Base-by-base conservation (phyloP, 2,329 filamentous ascomycete species). In the Apiospora sp. region DNA sequence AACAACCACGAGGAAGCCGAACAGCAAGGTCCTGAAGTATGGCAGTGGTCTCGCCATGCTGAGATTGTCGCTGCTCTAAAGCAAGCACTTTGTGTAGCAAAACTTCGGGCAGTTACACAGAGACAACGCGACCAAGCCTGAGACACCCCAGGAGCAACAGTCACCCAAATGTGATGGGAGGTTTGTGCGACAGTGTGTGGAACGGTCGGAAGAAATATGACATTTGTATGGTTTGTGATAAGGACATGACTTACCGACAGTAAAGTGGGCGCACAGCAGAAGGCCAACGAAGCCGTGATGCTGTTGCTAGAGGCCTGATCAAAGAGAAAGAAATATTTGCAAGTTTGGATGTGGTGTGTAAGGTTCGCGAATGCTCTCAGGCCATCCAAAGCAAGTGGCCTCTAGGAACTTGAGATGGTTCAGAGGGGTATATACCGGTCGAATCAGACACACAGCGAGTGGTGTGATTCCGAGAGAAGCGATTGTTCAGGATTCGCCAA, bases 191-290 rank as follows among this genome's bases (percentile, higher is more conserved):
- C 34, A 41, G 19, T 64, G 19, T 64, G 34, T 64, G 58, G 58
- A 41, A 1, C 22, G 58, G 22, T n/a, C 7, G 58, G 30, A 64
- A 12, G 27, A 69, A 27, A 19, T 27, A 24, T 49, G 43, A 16
- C 8, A 14, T 69, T 37, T 69, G 44, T n/a, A 22, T 69, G 27
- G 67, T 27, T 30, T 49, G 67, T 34, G 44, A 46, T 37, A 49
- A 49, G 67, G 48, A 16, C 27, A 58, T 6, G 46, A 73, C 72
- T 67, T 71, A 73, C 72, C 71, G 51, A 24, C 67, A 67, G n/a
- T 41, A 69, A 27, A 24, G 68, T 69, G 68, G 72, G 51, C 58
- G 48, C 64, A 72, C 58, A 34, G 49, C 72, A 71, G 71, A 54
- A 68, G 51, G 58, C 71, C 54, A 71, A 61, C 71, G 64, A 68